Evolutionary conservation across 768 basidiomycete genomes (phyloP), one percentile per base, ranked within the genome.

Genomic region (Hericium alpestre): DNA sequence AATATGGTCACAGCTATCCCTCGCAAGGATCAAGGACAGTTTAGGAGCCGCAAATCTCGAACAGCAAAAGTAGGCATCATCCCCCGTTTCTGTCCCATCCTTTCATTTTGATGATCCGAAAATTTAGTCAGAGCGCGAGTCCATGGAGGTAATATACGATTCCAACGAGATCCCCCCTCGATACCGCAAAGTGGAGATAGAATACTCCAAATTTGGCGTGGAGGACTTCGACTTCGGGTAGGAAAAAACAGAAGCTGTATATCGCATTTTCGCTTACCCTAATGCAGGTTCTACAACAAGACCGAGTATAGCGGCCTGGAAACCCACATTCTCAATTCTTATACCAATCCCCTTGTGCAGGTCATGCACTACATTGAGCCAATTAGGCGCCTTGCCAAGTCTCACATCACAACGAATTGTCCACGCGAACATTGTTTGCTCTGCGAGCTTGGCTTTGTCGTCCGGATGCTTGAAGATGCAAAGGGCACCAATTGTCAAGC

Each of bases 191-290:
- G 93, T 96, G 15, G 94, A 97, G 71, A 99, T 99, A 65, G 92
- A 94, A 70, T 99, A 99, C 68, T 94, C 91, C 40, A 95, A 94
- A 65, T 99, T 99, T 65, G 95, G 95, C 4, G 91, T 98, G 16
- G 95, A 97, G 67, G 95, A 99, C 70, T 99, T 99, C 65, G 96
- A 99, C 70, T 99, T 99, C 65, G 95, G 80, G 93, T 92, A 67
- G 56, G 79, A 68, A 13, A 13, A 16, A 38, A 41, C 9, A 27
- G 18, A 11, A 23, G 37, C 49, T 27, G 47, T 13, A 1, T 20
- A 43, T 9, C 23, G 18, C 20, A 39, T 37, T 49, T 47, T 16
- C 16, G n/a, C 40, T 56, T 18, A 23, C 18, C 10, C 15, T 37
- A 13, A 16, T 54, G 15, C 16, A 63, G 61, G 2, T 98, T 91